Percentiles rank a stretch among this genome's conserved stretches.
Conservation (phyloP, 768 basidiomycete genomes). For the Fistulinella prunicolor region DNA sequence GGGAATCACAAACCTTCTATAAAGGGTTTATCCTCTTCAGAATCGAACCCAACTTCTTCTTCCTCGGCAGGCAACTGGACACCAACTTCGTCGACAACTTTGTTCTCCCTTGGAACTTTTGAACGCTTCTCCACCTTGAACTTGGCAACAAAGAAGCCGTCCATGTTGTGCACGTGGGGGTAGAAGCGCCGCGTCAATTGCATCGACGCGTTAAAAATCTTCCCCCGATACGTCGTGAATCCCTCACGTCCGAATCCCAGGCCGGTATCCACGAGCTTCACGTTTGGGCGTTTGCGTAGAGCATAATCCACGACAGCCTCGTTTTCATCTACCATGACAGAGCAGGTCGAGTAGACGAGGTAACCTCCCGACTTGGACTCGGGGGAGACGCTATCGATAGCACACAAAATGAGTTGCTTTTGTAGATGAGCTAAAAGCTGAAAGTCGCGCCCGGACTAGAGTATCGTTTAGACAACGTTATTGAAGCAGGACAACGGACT, state of each 20-base stretch:
- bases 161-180: slow-evolving; percentile 99
- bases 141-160: slow-evolving; percentile 98
- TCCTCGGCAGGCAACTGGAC: slow-evolving; percentile 27
- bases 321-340: slow-evolving; percentile 97
- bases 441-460: slow-evolving; percentile 91
- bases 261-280: slow-evolving; percentile 88
- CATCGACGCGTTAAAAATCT: slow-evolving; percentile 78
- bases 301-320: slow-evolving; percentile 98
- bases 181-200: slow-evolving; percentile 86
- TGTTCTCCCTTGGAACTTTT: slow-evolving; percentile 42
- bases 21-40: slow-evolving; percentile 71
- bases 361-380: slow-evolving; percentile 90
- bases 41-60: slow-evolving; percentile 57
- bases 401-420: slow-evolving; percentile 97
- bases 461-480: slow-evolving; percentile 1
- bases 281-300: slow-evolving; percentile 88
- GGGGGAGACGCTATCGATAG: slow-evolving; percentile 91
- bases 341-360: slow-evolving; percentile 97
- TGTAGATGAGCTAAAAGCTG: slow-evolving; percentile 94
- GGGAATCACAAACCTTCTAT: slow-evolving; percentile 64
- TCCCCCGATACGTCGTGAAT: slow-evolving; percentile 87
- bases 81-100: slow-evolving; percentile 20
- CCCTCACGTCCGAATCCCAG: slow-evolving; percentile 93
- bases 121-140: slow-evolving; percentile 87
- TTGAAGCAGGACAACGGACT: slow-evolving; percentile 1